Evolutionary conservation across 352 stramenopile species (phyloP), one percentile per base, ranked within the genome.

Genomic region (Phytopythium litorale): DNA sequence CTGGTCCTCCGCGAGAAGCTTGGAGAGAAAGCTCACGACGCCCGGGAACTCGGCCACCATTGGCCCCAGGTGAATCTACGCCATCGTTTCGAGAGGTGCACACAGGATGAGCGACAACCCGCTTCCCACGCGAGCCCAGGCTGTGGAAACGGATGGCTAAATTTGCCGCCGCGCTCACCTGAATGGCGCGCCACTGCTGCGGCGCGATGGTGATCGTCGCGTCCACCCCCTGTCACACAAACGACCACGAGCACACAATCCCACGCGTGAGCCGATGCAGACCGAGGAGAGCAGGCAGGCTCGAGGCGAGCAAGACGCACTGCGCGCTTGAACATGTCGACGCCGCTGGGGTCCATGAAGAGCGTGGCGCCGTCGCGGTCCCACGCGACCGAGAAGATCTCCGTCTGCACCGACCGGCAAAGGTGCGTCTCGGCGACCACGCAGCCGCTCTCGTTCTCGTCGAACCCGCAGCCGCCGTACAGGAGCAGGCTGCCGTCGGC

Each of bases 21-120:
- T 92, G 42, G 86, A 95, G 28, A 95, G 62, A 57, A 95, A 95
- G 63, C 85, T 91, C 60, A 94, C 76, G 42, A 95, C 75, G 19
- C 86, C 86, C 4, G 86, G 86, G 61, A 95, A 95, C 61, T 95
- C 84, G 7, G 81, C 86, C 43, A 93, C 84, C 84, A 95, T 92
- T 7, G 86, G 84, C 0, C 84, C 87, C 61, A 95, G 69, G 63
- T 95, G 87, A 55, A 94, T 95, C 87, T 92, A 42, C 42, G 62
- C 16, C 52, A 60, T 59, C n/a, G 55, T 42, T 16, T 30, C 42
- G 21, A 40, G 11, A 7, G 25, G 33, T 50, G 55, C 2, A 58
- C 13, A 61, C 43, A 40, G 1, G 16, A 40, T 42, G 28, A n/a
- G 42, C 4, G 18, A 46, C 12, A 19, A 40, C 2, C 16, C 9